Evolutionary conservation across 345 rosid genomes (phyloP), one percentile per base, ranked within the genome.

Genomic region (Microcos paniculata): DNA sequence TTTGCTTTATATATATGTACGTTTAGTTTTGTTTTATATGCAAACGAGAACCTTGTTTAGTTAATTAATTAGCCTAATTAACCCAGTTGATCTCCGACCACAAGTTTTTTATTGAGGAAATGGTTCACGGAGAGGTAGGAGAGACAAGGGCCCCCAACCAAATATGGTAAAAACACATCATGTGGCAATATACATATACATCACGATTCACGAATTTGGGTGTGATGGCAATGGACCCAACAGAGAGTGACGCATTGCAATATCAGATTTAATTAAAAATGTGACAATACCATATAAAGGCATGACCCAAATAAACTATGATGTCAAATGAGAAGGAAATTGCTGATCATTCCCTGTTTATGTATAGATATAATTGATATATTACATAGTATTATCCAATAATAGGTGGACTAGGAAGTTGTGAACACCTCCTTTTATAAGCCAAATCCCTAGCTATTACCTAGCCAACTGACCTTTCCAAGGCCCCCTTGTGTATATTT

Each of bases 161-260:
- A 35, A 33, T 35, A 35, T 1, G 21, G n/a, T 62, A n/a, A 35
- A 72, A 67, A 51, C 70, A 70, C 8, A 70, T 38, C 75, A 61
- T 26, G 75, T 61, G 75, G 30, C 61, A 59, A 11, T 15, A 5
- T 46, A 46, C 35, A 35, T 58, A 8, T n/a, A 46, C 33, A 33
- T 57, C n/a, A 33, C 30, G 11, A n/a, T n/a, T 62, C 16, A 21
- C 42, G 43, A 59, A 30, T 58, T 46, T 58, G 68, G 62, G 52
- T 75, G 63, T 56, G 78, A 76, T 55, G 24, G 33, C 52, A 61
- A 46, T 59, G 75, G 80, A 77, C 71, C 70, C 63, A n/a, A n/a
- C n/a, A 24, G 13, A 62, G 18, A 35, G 40, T 35, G 2, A 23
- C 58, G 8, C 30, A 52, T 38, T 63, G 48, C 70, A n/a, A n/a